Conservation (phyloP, 441 rosid genomes). For the Isatis lusitanica region DNA sequence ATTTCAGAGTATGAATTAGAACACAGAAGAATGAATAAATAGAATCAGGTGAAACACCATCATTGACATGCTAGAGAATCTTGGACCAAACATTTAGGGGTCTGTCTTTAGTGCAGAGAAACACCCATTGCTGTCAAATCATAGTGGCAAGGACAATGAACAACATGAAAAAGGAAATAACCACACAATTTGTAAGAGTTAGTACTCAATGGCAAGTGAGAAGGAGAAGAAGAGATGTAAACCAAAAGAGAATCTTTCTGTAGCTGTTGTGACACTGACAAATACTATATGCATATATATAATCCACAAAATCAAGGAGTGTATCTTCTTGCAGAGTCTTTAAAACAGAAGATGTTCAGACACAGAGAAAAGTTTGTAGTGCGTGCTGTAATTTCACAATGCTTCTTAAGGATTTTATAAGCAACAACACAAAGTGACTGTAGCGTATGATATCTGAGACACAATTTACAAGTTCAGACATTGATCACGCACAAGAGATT, state of each 20-base stretch:
- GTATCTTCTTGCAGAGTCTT: conserved; percentile 16
- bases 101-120: conserved; percentile 13
- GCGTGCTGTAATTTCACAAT: neutral
- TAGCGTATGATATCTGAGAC: neutral
- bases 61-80: conserved; percentile 30
- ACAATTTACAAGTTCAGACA: conserved; percentile 14
- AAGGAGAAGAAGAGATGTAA: conserved; percentile 5
- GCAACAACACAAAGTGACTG: neutral
- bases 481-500: neutral
- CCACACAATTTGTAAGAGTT: conserved; percentile 1
- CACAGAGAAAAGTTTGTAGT: neutral
- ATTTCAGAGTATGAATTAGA: conserved; percentile 27
- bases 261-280: conserved; percentile 23
- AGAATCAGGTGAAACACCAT: conserved; percentile 31
- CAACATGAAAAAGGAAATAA: conserved; percentile 15
- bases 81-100: conserved; percentile 10
- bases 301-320: conserved; percentile 8
- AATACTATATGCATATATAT: neutral
- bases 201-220: conserved; percentile 32
- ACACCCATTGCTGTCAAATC: conserved; percentile 24
- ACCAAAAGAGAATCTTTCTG: conserved; percentile 18
- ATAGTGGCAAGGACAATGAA: conserved; percentile 20
- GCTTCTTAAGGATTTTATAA: neutral
- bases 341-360: conserved; percentile 13
- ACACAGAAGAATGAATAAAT: conserved; percentile 7